These are phyloP conservation scores for Glycine latifolia DNA, from an alignment of 306 rosid species.

Conservation along the genomic window DNA sequence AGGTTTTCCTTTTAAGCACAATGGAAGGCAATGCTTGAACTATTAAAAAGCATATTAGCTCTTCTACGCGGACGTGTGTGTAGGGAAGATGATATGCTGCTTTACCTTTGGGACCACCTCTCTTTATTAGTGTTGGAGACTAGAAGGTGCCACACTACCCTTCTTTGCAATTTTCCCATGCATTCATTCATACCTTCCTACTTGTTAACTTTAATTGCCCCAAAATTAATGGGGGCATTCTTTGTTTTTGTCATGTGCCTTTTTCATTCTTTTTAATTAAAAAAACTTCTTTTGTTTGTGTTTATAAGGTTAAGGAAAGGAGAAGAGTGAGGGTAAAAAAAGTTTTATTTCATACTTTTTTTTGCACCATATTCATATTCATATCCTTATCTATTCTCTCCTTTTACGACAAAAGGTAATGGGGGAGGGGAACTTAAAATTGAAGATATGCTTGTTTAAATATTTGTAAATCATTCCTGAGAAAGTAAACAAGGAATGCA, in stretches of 20 bases:
- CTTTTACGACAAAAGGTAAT: background rate
- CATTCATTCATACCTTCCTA: background rate
- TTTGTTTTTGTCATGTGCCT: background rate
- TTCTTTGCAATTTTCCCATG: conserved; percentile 7
- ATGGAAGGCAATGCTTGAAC: background rate
- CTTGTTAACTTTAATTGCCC: background rate
- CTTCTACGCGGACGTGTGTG: conserved; percentile 44
- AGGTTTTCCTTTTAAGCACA: conserved; percentile 14
- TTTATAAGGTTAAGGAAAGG: background rate
- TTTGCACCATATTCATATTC: conserved; percentile 2
- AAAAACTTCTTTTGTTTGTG: background rate
- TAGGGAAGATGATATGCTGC: conserved; percentile 42
- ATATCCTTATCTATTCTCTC: background rate
- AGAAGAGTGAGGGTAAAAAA: background rate
- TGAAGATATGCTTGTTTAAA: background rate
- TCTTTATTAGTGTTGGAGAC: background rate
- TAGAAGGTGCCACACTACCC: background rate
- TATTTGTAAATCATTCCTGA: background rate
- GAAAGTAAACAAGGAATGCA: background rate
- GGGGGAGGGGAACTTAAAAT: background rate
- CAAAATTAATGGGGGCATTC: background rate
- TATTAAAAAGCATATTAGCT: conserved; percentile 29
- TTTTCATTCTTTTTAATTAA: background rate
- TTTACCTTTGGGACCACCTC: conserved; percentile 52
- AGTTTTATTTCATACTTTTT: background rate